Evolutionary conservation across 768 basidiomycete species (phyloP).

Genomic region (Tricholoma sp.): DNA sequence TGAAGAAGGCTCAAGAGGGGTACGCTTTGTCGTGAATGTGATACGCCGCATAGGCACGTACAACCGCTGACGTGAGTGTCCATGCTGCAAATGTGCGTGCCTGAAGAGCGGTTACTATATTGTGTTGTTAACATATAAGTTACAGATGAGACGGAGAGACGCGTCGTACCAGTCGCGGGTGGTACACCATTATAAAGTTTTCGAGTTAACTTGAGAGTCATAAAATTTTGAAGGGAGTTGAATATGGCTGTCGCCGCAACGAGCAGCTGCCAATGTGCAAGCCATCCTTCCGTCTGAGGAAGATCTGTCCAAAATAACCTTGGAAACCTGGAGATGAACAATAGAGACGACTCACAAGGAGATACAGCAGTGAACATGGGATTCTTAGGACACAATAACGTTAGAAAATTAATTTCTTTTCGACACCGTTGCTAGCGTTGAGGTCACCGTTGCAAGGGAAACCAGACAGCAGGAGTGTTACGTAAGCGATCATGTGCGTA

Average conservation of each 20-base stretch:
- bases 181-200: slow-evolving; percentile 59
- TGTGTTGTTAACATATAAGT: background rate
- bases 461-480: background rate
- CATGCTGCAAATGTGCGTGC: slow-evolving; percentile 88
- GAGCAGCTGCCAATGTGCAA: slow-evolving; percentile 87
- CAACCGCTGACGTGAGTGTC: slow-evolving; percentile 82
- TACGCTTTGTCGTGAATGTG: slow-evolving; percentile 80
- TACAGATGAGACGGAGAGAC: background rate
- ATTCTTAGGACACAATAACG: background rate
- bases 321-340: background rate
- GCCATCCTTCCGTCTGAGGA: slow-evolving; percentile 60
- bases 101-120: slow-evolving; percentile 77
- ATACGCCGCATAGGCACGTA: slow-evolving; percentile 87
- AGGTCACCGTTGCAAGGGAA: background rate
- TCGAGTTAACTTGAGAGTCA: slow-evolving; percentile 71
- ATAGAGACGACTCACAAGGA: slow-evolving; percentile 9
- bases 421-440: background rate
- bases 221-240: slow-evolving; percentile 82
- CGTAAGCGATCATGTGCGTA: slow-evolving; percentile 3
- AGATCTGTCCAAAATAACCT: slow-evolving; percentile 38
- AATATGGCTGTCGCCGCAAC: slow-evolving; percentile 75
- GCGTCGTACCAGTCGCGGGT: slow-evolving; percentile 29
- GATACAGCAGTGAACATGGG: slow-evolving; percentile 5
- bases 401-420: background rate
- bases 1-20: slow-evolving; percentile 19